A percentile compares a stretch with the other conserved stretches of the same genome.
These are phyloP conservation scores for Yamadazyma sp. DNA, from an alignment of 1,139 yeast species.

Conservation along the genomic window DNA sequence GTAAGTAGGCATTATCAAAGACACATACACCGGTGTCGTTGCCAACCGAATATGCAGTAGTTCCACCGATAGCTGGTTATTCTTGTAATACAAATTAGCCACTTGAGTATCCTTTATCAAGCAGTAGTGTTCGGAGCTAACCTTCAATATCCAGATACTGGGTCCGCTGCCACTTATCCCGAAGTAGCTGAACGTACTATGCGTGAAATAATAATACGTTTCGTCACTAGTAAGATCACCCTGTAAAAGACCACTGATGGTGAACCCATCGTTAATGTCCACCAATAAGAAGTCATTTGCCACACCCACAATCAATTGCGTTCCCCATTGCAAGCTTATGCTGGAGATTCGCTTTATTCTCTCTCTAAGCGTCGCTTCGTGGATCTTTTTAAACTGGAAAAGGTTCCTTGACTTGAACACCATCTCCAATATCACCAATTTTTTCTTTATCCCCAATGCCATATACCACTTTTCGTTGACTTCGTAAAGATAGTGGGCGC, in stretches of 20 bases:
- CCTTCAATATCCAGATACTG: slow-evolving; percentile 22
- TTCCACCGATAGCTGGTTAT: slow-evolving; percentile 11
- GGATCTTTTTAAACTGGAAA: slow-evolving; percentile 24
- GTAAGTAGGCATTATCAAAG: slow-evolving; percentile 46
- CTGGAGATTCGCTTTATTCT: slow-evolving; percentile 23
- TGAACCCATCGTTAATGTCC: slow-evolving; percentile 23
- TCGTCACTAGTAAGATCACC: slow-evolving; percentile 13
- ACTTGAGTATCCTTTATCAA: slow-evolving; percentile 31
- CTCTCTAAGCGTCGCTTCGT: slow-evolving; percentile 33
- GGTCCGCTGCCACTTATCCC: slow-evolving; percentile 26
- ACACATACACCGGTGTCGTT: slow-evolving; percentile 33
- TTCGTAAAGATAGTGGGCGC: slow-evolving; percentile 20
- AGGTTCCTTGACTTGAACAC: slow-evolving; percentile 33
- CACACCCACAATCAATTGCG: slow-evolving; percentile 25
- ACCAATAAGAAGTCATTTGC: slow-evolving; percentile 28
- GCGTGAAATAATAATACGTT: slow-evolving; percentile 19
- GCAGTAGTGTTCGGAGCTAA: slow-evolving; percentile 18
- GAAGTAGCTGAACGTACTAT: slow-evolving; percentile 29
- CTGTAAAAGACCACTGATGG: slow-evolving; percentile 16
- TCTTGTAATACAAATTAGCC: slow-evolving; percentile 8
- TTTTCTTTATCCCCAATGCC: slow-evolving; percentile 33
- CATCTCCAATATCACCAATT: slow-evolving; percentile 27
- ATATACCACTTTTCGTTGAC: slow-evolving; percentile 22
- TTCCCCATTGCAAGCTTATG: slow-evolving; percentile 13
- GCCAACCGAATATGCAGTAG: slow-evolving; percentile 27